These are phyloP conservation scores for Urostyla sp. DNA, from an alignment of 73 alveolate species.

Conservation along the genomic window DNA sequence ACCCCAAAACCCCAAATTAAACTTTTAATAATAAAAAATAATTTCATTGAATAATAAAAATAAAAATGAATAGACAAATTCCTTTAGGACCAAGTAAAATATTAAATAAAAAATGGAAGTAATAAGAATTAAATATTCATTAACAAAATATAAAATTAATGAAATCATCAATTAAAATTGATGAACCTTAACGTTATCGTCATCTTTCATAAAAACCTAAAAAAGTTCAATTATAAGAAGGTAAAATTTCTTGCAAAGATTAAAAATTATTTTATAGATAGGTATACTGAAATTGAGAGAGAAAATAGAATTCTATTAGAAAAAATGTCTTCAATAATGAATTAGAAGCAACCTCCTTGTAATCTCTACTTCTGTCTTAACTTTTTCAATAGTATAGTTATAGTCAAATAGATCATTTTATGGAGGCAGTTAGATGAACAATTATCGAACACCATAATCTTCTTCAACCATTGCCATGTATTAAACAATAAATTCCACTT, in stretches of 20 bases:
- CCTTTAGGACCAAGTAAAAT: slow-evolving; percentile 37
- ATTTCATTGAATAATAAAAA: neutral
- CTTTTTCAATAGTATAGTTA: too few species aligned
- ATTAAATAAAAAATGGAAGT: slow-evolving; percentile 23
- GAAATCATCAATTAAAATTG: neutral
- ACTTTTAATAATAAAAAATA: neutral
- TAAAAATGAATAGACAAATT: slow-evolving; percentile 21
- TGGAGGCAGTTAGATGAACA: too few species aligned
- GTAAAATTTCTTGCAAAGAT: neutral
- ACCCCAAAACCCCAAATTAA: slow-evolving; percentile 40
- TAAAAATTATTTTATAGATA: neutral
- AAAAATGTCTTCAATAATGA: too few species aligned
- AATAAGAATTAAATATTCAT: slow-evolving; percentile 6
- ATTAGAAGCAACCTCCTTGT: too few species aligned
- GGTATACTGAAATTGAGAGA: slow-evolving; percentile 60
- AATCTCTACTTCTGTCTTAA: too few species aligned
- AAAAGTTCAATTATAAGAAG: slow-evolving; percentile 19
- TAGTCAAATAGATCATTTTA: too few species aligned
- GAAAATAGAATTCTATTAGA: slow-evolving; percentile 63
- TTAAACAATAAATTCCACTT: too few species aligned
- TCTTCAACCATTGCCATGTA: too few species aligned
- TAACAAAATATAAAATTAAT: neutral
- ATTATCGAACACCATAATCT: too few species aligned
- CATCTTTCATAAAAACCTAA: slow-evolving; percentile 10
- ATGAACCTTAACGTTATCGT: slow-evolving; percentile 5